Conservation (phyloP, 2,329 filamentous ascomycete species). For the Cercospora beticola region DNA sequence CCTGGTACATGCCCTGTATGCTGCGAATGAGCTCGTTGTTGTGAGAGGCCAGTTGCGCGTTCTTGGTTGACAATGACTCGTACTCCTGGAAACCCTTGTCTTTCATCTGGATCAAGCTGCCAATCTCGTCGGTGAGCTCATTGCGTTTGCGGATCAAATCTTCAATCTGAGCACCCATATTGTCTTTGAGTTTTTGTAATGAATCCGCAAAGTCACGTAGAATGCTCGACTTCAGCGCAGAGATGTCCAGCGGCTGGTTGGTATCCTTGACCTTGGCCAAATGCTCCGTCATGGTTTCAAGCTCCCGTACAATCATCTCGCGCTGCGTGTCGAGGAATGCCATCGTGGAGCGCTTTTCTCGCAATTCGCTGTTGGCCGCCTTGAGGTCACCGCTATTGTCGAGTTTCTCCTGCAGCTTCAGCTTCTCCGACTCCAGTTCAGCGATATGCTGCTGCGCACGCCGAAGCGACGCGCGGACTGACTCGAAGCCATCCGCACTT, state of each 20-base stretch:
- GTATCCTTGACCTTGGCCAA: conserved; percentile 82
- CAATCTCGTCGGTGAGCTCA: conserved; percentile 79
- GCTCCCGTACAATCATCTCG: conserved; percentile 89
- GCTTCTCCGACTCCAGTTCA: conserved; percentile 81
- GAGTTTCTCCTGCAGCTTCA: conserved; percentile 51
- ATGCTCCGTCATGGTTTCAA: conserved; percentile 85
- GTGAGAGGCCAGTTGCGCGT: conserved; percentile 87
- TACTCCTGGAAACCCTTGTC: conserved; percentile 94
- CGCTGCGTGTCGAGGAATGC: conserved; percentile 91
- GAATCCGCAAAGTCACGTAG: conserved; percentile 62
- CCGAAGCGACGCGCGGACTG: conserved; percentile 24
- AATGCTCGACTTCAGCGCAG: conserved; percentile 64
- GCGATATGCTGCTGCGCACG: conserved; percentile 55
- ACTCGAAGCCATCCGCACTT: conserved; percentile 24
- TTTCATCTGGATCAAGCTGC: conserved; percentile 76
- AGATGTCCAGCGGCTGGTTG: conserved; percentile 75
- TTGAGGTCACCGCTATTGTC: conserved; percentile 63
- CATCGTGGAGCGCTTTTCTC: conserved; percentile 93
- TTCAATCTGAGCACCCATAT: conserved; percentile 72
- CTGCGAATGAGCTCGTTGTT: conserved; percentile 94
- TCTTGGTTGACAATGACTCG: conserved; percentile 90
- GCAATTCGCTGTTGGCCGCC: conserved; percentile 80
- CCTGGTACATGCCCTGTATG: conserved; percentile 90
- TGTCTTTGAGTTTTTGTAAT: conserved; percentile 72
- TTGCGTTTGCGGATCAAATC: conserved; percentile 87